Evolutionary conservation across 495 filamentous ascomycete species (phyloP).

Genomic region (Stereocaulon alpinum): DNA sequence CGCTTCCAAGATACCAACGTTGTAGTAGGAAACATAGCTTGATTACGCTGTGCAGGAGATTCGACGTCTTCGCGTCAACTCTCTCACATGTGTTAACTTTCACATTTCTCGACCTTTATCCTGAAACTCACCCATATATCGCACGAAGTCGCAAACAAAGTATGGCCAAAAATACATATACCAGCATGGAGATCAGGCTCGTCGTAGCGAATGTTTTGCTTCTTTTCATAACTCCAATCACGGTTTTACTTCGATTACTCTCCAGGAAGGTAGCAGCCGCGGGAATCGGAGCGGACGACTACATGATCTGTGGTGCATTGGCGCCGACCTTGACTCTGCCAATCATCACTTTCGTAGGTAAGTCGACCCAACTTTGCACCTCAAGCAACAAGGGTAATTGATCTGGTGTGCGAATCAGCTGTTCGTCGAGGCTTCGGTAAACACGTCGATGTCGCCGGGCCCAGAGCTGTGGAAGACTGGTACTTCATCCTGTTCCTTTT

Average conservation of each 20-base stretch:
- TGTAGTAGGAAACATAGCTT: too few relatives aligned
- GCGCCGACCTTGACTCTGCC: not conserved
- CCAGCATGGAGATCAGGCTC: not conserved
- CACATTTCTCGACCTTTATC: too few relatives aligned
- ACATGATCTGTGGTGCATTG: not conserved
- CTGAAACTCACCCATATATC: too few relatives aligned
- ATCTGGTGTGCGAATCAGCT: not conserved
- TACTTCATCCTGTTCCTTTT: not conserved
- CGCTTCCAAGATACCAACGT: too few relatives aligned
- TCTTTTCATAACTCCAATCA: not conserved
- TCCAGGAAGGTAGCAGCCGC: not conserved
- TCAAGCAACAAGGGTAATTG: not conserved
- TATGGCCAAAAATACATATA: not conserved
- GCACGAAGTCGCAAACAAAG: too few relatives aligned
- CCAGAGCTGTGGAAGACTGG: conserved; percentile 5
- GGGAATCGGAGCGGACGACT: not conserved
- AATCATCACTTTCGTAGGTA: not conserved
- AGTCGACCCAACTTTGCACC: not conserved
- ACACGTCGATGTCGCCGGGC: not conserved
- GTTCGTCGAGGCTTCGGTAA: conserved; percentile 4
- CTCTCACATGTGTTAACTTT: too few relatives aligned
- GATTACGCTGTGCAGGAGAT: too few relatives aligned
- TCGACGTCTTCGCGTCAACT: too few relatives aligned
- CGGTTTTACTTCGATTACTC: not conserved
- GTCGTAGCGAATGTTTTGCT: not conserved